Evolutionary conservation across 805 yeast species (phyloP).

Genomic region (Metschnikowia rubicola): DNA sequence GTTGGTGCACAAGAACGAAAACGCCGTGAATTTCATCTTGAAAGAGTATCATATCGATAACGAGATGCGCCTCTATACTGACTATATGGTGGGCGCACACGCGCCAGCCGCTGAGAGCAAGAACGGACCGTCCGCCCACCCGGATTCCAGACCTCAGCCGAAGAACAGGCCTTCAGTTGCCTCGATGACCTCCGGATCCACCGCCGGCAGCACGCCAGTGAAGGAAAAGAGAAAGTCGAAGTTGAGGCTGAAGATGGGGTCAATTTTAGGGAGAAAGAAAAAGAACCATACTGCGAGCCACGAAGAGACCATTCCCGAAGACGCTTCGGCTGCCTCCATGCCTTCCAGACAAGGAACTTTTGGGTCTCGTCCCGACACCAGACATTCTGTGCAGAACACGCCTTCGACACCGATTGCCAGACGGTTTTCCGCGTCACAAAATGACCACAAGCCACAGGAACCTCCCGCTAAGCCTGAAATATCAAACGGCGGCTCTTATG

Average conservation of each 20-base stretch:
- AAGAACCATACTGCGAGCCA: slow-evolving; percentile 34
- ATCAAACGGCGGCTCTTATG: not conserved
- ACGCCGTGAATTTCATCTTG: slow-evolving; percentile 61
- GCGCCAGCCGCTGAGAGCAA: slow-evolving; percentile 5
- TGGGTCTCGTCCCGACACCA: slow-evolving; percentile 10
- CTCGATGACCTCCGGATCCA: slow-evolving; percentile 13
- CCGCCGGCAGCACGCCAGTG: slow-evolving; percentile 19
- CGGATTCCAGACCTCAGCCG: slow-evolving; percentile 4
- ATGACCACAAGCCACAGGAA: not conserved
- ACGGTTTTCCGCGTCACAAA: not conserved
- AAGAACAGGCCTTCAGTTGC: slow-evolving; percentile 6
- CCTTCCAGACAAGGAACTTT: slow-evolving; percentile 12
- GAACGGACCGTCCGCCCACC: not conserved
- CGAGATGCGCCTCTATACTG: slow-evolving; percentile 38
- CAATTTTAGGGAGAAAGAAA: slow-evolving; percentile 62
- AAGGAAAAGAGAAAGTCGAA: slow-evolving; percentile 35
- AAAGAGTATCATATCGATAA: slow-evolving; percentile 36
- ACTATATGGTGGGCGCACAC: slow-evolving; percentile 26
- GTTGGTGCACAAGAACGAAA: slow-evolving; percentile 47
- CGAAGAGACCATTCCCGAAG: slow-evolving; percentile 32
- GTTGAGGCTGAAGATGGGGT: slow-evolving; percentile 69
- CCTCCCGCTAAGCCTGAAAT: not conserved
- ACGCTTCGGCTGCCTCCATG: slow-evolving; percentile 25
- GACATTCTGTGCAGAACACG: slow-evolving; percentile 12
- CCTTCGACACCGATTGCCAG: slow-evolving; percentile 2